Base-by-base conservation (phyloP, 257 asterid species). In the Nemophila menziesii region DNA sequence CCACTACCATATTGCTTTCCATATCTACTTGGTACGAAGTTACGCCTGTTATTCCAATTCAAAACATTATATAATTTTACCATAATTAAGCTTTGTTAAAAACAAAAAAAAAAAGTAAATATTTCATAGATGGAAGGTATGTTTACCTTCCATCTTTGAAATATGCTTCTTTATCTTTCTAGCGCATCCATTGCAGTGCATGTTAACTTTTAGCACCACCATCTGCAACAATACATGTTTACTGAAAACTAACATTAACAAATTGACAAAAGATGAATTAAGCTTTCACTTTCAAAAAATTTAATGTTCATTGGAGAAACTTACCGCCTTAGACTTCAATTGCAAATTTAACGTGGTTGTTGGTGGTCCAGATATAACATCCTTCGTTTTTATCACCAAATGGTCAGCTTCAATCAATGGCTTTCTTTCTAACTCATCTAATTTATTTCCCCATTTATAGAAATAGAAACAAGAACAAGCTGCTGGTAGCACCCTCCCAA, bases 1-100 rank as follows among this genome's bases (percentile, higher is more conserved):
- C 69, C 36, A 86, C 90, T 48, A 86, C 96, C 83, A 71, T 78
- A 71, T 86, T 86, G 27, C 77, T 73, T 47, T 86, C 93, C 71
- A 86, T 46, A 52, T 86, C 86, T 51, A 86, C 57, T 71, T 78
- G 56, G 57, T 81, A 81, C 19, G 87, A 81, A 15, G 48, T 77
- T 56, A 86, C 96, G 10, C 96, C 96, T 86, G 72, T 22, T 58
- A 29, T 2, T 2, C 2, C 12, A 13, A 29, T 10, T n/a, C n/a
- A n/a, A n/a, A n/a, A n/a, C n/a, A n/a, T n/a, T n/a, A 13, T 29
- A 5, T 2, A 7, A 29, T 29, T 26, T 29, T 2, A 29, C 36
- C 36, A 29, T 29, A 7, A 29, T 2, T 7, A 7, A 7, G 2
- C 36, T 2, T 29, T 7, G 33, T 26, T 5, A 10, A 26, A 10